These are phyloP conservation scores for Avena eriantha DNA, from an alignment of 176 grass and related monocot genomes.

Conservation along the genomic window DNA sequence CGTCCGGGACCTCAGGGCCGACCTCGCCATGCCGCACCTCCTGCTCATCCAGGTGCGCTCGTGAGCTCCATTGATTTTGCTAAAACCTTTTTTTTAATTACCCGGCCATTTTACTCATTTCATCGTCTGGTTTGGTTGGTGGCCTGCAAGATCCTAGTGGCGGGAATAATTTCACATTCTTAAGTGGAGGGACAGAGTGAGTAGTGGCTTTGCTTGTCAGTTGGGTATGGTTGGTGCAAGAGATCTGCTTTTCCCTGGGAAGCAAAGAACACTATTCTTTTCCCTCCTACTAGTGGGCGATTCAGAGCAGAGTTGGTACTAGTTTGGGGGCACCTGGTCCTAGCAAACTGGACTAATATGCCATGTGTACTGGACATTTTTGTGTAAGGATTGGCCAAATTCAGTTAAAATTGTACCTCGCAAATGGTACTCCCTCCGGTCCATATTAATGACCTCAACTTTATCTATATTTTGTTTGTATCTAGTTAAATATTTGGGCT, in stretches of 20 bases:
- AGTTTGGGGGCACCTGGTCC: background rate
- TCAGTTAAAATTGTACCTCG: no score
- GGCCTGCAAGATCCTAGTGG: no score
- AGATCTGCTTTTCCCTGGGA: background rate
- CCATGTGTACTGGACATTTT: no score
- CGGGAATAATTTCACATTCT: background rate
- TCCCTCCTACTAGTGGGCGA: background rate
- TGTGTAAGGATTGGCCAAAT: no score
- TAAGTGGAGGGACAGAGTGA: background rate
- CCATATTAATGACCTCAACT: no score
- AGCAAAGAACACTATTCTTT: background rate
- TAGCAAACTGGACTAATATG: background rate
- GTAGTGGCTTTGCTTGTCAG: slow-evolving; percentile 5
- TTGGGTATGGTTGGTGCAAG: slow-evolving; percentile 27
- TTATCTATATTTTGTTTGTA: no score
- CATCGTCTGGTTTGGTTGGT: background rate
- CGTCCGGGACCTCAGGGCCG: slow-evolving; percentile 56
- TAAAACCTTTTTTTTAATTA: no score
- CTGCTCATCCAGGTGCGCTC: slow-evolving; percentile 68
- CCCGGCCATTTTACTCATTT: background rate
- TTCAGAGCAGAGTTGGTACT: background rate
- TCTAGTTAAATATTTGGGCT: no score
- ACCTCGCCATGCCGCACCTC: slow-evolving; percentile 67
- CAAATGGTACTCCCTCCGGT: no score
- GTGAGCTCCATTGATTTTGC: background rate